Evolutionary conservation across 2,329 filamentous ascomycete genomes (phyloP), one percentile per base, ranked within the genome.

Genomic region (Onygenales sp.): DNA sequence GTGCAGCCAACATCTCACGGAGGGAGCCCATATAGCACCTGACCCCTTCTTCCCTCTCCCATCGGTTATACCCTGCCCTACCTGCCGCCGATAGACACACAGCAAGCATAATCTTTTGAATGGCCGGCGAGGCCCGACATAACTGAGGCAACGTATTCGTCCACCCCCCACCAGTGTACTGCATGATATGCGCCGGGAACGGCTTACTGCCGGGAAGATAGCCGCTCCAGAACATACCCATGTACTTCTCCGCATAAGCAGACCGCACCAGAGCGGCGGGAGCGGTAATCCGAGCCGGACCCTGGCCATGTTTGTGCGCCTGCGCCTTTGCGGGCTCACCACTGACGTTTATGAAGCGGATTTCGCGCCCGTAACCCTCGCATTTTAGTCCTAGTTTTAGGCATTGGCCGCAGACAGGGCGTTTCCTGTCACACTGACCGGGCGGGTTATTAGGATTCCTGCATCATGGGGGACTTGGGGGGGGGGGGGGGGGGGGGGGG

Each of bases 351-450:
- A 86, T 83, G 66, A 86, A 86, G 53, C 84, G 77, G 13, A 77
- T 78, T 62, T 84, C 77, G 41, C 79, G 73, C 61, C 83, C 77
- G 64, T 86, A 86, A 41, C 83, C 83, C 46, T 76, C 77, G 60
- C 83, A 86, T 54, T 75, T 66, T 44, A 80, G 72, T 21, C 80
- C 79, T 59, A 76, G 78, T 59, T 77, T 73, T 53, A 75, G 69
- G 64, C 83, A 86, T 63, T 83, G 84, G 52, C 75, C 75, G 64
- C 83, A 86, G 39, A 72, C 71, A 2, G 83, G 83, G 3, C 77
- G 76, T 54, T 79, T 75, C 58, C 83, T 81, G 67, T 83, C 83
- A 64, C 83, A 85, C 79, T 83, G 59, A n/a, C 32, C 43, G 52
- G 2, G 31, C n/a, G 41, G 38, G 38, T 21, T 6, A 27, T 54